Percentiles rank a stretch among this genome's conserved stretches.
Conservation (phyloP, 331 rosid genomes). For the Telfairia occidentalis region DNA sequence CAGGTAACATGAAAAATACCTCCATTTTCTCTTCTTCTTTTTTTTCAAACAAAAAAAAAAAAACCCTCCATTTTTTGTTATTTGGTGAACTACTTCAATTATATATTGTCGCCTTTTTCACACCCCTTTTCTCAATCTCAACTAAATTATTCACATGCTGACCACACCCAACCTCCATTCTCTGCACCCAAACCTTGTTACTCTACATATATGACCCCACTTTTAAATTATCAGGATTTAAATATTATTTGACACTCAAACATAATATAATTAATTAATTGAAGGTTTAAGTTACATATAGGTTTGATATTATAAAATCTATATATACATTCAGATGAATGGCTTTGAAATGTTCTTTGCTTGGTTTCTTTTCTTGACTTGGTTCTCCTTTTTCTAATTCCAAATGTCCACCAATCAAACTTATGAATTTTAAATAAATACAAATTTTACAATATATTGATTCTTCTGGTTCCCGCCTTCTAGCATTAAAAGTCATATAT, state of each 20-base stretch:
- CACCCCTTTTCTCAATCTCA: not conserved
- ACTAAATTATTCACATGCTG: not conserved
- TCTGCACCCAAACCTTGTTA: not conserved
- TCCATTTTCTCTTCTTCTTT: too few relatives aligned
- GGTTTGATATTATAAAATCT: not conserved
- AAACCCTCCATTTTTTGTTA: not conserved
- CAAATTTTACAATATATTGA: too few relatives aligned
- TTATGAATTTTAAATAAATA: too few relatives aligned
- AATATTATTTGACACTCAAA: not conserved
- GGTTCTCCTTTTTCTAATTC: not conserved
- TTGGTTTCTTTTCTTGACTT: not conserved
- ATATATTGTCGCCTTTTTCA: not conserved
- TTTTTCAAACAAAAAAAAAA: too few relatives aligned
- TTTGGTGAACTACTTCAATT: slow-evolving; percentile 8
- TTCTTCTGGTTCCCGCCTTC: not conserved
- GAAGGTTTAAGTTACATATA: not conserved
- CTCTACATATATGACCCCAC: not conserved
- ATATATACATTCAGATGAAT: not conserved
- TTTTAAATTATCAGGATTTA: not conserved
- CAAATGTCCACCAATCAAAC: not conserved
- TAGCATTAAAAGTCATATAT: not conserved
- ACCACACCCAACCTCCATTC: not conserved
- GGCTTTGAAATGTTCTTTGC: not conserved
- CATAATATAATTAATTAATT: not conserved
- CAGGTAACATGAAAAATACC: too few relatives aligned